phyloP scores from a whole-genome alignment of 2,329 filamentous ascomycete species.

The Lecanicillium sp. region DNA sequence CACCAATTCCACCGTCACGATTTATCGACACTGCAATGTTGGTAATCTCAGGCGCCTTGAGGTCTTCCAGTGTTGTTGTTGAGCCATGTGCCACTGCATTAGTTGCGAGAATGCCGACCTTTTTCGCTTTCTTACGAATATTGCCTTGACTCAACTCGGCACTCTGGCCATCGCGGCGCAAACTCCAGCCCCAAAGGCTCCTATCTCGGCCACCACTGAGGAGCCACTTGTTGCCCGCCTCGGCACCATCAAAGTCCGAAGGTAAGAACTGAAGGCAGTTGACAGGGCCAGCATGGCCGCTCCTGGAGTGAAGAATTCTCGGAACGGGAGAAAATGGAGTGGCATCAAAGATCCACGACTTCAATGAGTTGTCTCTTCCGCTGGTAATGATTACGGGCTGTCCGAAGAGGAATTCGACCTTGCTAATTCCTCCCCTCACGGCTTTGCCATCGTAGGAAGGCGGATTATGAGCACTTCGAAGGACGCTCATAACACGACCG shows the following conservation, averaged over 20 bases:
- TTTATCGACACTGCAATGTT: constrained; percentile 88
- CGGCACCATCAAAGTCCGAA: constrained; percentile 79
- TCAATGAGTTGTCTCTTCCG: constrained; percentile 86
- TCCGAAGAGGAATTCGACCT: constrained; percentile 78
- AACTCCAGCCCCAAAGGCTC: constrained; percentile 93
- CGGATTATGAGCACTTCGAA: constrained; percentile 82
- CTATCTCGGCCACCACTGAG: constrained; percentile 83
- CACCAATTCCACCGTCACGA: constrained; percentile 87
- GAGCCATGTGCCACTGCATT: constrained; percentile 49
- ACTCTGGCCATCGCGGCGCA: constrained; percentile 89
- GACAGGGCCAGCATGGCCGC: constrained; percentile 81
- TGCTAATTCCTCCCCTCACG: constrained; percentile 73
- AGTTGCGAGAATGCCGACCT: constrained; percentile 61
- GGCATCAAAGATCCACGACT: constrained; percentile 95
- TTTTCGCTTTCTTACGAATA: constrained; percentile 82
- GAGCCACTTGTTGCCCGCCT: constrained; percentile 86
- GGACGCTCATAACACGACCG: constrained; percentile 74
- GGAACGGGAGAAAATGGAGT: constrained; percentile 82
- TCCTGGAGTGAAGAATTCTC: constrained; percentile 74
- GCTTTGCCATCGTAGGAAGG: constrained; percentile 45
- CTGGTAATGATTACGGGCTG: constrained; percentile 87
- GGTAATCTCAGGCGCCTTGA: constrained; percentile 88
- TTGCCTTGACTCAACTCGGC: constrained; percentile 87
- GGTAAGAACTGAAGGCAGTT: constrained; percentile 79
- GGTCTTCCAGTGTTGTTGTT: constrained; percentile 57